Evolutionary conservation across 129 eudicot species (phyloP).

Genomic region (Deinandra increscens): DNA sequence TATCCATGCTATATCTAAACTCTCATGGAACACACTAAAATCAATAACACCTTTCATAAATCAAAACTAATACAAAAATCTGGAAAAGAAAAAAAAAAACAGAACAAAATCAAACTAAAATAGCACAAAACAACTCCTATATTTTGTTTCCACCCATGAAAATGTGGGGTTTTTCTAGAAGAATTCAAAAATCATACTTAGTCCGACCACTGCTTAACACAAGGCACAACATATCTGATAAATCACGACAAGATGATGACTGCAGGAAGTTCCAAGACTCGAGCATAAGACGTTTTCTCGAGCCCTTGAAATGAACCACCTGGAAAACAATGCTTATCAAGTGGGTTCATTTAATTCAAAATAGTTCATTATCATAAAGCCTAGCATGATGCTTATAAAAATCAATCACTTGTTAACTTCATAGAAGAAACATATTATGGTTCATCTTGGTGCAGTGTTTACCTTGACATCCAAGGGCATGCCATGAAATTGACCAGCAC

Average conservation of each 20-base stretch:
- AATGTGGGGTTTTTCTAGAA: not conserved
- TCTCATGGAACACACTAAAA: not conserved
- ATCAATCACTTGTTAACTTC: not conserved
- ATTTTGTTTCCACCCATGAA: not conserved
- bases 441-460: not conserved
- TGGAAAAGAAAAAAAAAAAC: not conserved
- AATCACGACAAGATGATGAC: conserved; percentile 48
- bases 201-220: conserved; percentile 73
- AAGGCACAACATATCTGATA: conserved; percentile 80
- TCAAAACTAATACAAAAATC: not conserved
- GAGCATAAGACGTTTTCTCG: conserved; percentile 84
- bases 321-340: conserved; percentile 12
- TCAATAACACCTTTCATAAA: not conserved
- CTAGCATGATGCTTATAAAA: not conserved
- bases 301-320: conserved; percentile 93
- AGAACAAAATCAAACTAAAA: not conserved
- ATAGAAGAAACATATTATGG: not conserved
- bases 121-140: conserved; percentile 11
- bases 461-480: conserved; percentile 98
- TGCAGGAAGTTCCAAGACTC: conserved; percentile 83
- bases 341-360: not conserved
- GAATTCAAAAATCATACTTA: conserved; percentile 63
- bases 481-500: conserved; percentile 94
- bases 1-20: too few species aligned
- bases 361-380: not conserved